Evolutionary conservation across 176 grass and related monocot genomes (phyloP).

Genomic region (Secale cereale): DNA sequence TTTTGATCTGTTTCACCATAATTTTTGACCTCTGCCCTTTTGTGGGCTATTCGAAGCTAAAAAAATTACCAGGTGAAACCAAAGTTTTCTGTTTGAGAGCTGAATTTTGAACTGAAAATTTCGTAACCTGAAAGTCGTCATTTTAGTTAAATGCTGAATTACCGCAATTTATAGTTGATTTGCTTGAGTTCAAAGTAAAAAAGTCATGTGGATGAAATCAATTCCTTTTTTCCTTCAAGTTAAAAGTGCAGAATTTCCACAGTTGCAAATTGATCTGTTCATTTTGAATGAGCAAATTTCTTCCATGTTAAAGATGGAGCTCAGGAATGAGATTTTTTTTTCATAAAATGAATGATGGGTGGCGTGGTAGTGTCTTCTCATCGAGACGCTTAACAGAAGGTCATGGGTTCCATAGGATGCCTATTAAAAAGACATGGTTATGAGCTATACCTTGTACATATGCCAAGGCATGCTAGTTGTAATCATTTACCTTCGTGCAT

Average conservation of each 20-base stretch:
- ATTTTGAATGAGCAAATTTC: neutral
- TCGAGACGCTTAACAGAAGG: neutral
- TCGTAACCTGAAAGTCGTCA: neutral
- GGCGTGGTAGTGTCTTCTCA: neutral
- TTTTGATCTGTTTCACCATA: neutral
- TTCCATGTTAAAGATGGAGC: slow-evolving; percentile 6
- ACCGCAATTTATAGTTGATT: neutral
- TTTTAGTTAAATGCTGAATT: slow-evolving; percentile 8
- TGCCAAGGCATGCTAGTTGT: neutral
- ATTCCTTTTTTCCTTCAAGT: neutral
- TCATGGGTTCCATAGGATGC: neutral
- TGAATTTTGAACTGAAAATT: neutral
- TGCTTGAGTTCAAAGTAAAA: neutral
- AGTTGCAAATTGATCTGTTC: neutral
- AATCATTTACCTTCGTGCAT: neutral
- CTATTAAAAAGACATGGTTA: neutral
- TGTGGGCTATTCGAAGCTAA: neutral
- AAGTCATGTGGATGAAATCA: neutral
- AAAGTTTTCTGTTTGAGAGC: neutral
- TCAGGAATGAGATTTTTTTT: neutral
- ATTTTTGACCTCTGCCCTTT: neutral
- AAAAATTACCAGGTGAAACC: neutral
- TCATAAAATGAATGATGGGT: neutral
- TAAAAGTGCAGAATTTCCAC: slow-evolving; percentile 1
- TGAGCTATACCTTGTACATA: neutral